phyloP scores from a whole-genome alignment of 805 yeast species.

The Saccharomycodes ludwigii region DNA sequence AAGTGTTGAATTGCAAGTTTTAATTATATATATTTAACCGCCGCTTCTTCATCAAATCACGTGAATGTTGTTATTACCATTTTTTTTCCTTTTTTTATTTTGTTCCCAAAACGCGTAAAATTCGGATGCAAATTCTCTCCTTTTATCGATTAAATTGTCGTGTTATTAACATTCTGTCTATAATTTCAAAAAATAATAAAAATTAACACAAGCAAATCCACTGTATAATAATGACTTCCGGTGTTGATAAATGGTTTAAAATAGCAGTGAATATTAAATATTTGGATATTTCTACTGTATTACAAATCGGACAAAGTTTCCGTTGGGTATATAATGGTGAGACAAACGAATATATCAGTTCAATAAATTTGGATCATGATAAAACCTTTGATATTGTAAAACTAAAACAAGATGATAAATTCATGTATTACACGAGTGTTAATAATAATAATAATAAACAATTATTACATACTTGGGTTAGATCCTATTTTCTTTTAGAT shows the following conservation, averaged over 20 bases:
- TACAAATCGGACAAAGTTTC: slow-evolving; percentile 24
- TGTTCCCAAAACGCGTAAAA: background rate
- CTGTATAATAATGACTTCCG: background rate
- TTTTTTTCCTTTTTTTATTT: background rate
- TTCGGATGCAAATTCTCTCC: too few relatives aligned
- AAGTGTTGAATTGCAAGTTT: too few relatives aligned
- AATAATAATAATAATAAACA: too few relatives aligned
- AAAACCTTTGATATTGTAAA: slow-evolving; percentile 5
- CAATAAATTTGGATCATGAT: slow-evolving; percentile 8
- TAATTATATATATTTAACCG: too few relatives aligned
- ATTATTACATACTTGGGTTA: background rate
- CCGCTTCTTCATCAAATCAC: too few relatives aligned
- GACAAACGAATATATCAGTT: slow-evolving; percentile 13
- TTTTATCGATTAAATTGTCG: too few relatives aligned
- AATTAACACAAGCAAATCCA: too few relatives aligned
- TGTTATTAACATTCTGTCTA: too few relatives aligned
- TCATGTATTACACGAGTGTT: background rate
- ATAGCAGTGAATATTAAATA: background rate
- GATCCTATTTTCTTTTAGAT: background rate
- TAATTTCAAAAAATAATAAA: too few relatives aligned
- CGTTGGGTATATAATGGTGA: slow-evolving; percentile 20
- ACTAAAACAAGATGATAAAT: slow-evolving; percentile 4
- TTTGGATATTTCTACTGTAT: slow-evolving; percentile 10
- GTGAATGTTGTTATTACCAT: too few relatives aligned
- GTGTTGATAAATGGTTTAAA: slow-evolving; percentile 1